phyloP scores from a whole-genome alignment of 2,329 filamentous ascomycete genomes.

The Sporothrix pseudoabietina region DNA sequence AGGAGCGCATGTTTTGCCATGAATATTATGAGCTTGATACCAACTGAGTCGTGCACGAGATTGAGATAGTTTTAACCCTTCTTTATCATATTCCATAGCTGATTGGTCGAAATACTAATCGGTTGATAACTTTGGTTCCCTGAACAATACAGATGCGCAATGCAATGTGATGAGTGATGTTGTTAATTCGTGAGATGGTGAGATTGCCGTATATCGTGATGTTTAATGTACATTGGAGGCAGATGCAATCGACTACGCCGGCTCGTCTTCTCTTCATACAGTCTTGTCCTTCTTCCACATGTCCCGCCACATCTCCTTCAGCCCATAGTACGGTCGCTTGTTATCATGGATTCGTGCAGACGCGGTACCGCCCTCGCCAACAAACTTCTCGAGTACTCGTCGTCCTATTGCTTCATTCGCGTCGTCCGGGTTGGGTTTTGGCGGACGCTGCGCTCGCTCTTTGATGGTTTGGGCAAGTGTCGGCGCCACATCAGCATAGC shows the following conservation, averaged over 20 bases:
- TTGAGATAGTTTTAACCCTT: not conserved
- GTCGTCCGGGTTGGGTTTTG: conserved; percentile 47
- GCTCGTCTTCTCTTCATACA: not conserved
- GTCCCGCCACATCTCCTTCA: conserved; percentile 88
- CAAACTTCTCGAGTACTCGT: conserved; percentile 64
- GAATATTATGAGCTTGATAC: conserved; percentile 9
- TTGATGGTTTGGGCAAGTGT: conserved; percentile 71
- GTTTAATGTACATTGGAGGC: not conserved
- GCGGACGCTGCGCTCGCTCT: conserved; percentile 60
- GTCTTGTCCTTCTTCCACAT: conserved; percentile 51
- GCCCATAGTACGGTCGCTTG: conserved; percentile 74
- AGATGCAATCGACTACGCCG: not conserved
- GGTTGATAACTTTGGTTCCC: not conserved
- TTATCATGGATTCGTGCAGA: conserved; percentile 72
- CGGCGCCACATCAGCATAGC: conserved; percentile 85
- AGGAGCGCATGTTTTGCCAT: not conserved
- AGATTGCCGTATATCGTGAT: not conserved
- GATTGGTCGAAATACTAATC: conserved; percentile 10
- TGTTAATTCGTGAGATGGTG: not conserved
- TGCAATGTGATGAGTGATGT: not conserved
- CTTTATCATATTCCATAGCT: not conserved
- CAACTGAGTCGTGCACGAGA: conserved; percentile 5
- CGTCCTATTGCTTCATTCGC: conserved; percentile 45
- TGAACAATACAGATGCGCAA: too few relatives aligned
- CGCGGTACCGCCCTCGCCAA: conserved; percentile 46